Evolutionary conservation across 1,284 basidiomycete genomes (phyloP), one percentile per base, ranked within the genome.

Genomic region (Agroathelia rolfsii): DNA sequence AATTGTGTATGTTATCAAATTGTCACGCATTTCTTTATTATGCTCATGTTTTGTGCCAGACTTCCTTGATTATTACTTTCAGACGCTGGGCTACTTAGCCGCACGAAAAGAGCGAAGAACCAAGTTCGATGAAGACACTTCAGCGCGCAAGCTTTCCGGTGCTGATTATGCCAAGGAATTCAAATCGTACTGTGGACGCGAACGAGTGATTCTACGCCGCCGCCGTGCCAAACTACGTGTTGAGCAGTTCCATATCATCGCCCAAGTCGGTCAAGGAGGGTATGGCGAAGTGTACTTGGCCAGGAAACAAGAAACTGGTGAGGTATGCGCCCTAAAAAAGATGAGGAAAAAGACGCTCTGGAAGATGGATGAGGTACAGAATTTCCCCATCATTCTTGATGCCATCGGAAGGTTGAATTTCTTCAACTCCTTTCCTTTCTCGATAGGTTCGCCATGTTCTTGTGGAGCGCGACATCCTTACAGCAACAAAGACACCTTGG

Each of bases 261-360:
- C 89, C 1, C 93, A 96, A 52, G 88, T 96, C 31, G 92, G 93
- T 2, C 93, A 96, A 61, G 93, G 92, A 13, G 92, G 92, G 2
- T 96, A 95, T 58, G 93, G 93, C 6, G 92, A 95, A 43, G 92
- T 96, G 18, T 96, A 83, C 53, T 66, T 96, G 25, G 92, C 93
- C 3, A 66, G 92, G 28, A 94, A 94, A 54, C 73, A 83, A 43
- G 90, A 95, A 45, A 85, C 90, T 0, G 83, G 87, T 23, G 89
- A 96, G 54, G 84, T 96, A 5, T 95, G 92, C 43, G 92, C 93
- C 2, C 60, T 96, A 36, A 96, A 96, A 68, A 93, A 89, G 65
- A 93, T 96, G 92, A 72, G 69, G 45, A 96, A 96, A 58, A 70
- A 79, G 25, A 95, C 90, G 0, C 50, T 96, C 28, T 81, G 81